These are phyloP conservation scores for Leccinum uliginosum DNA, from an alignment of 768 basidiomycete species.

Conservation along the genomic window DNA sequence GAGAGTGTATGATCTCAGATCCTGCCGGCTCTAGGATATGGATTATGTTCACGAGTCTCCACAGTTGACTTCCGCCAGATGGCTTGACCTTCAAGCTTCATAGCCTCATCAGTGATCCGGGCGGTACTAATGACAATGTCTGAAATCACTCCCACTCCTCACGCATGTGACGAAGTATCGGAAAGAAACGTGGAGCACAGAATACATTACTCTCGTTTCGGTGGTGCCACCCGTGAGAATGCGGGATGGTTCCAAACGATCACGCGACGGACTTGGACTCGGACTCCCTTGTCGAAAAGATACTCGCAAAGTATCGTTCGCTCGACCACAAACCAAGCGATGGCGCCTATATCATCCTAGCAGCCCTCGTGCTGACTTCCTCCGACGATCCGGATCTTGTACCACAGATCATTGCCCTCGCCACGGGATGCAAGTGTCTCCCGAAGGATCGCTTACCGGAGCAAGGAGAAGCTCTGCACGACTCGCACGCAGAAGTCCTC, in stretches of 20 bases:
- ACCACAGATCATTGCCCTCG: conserved; percentile 61
- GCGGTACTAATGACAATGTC: neutral
- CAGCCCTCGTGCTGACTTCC: conserved; percentile 49
- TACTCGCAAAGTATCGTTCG: conserved; percentile 41
- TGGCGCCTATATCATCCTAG: conserved; percentile 60
- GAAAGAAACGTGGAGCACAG: too few species aligned
- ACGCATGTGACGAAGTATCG: too few species aligned
- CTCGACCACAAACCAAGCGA: conserved; percentile 48
- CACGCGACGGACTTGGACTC: neutral
- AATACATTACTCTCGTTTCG: neutral
- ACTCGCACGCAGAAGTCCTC: conserved; percentile 90
- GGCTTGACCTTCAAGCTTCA: too few species aligned
- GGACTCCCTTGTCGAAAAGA: conserved; percentile 34
- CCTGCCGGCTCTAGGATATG: neutral
- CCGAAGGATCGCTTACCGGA: conserved; percentile 57
- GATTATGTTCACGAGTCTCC: neutral
- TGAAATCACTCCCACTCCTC: too few species aligned
- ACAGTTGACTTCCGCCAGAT: neutral
- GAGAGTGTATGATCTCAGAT: neutral
- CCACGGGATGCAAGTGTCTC: conserved; percentile 84
- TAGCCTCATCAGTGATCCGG: neutral
- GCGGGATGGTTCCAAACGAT: conserved; percentile 6
- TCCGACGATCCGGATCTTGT: conserved; percentile 11
- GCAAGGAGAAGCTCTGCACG: conserved; percentile 78
- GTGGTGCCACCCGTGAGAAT: neutral